A percentile compares a stretch with the other conserved stretches of the same genome.
These are phyloP conservation scores for Dunaliella salina DNA, from an alignment of 163 green algal genomes.

Conservation along the genomic window DNA sequence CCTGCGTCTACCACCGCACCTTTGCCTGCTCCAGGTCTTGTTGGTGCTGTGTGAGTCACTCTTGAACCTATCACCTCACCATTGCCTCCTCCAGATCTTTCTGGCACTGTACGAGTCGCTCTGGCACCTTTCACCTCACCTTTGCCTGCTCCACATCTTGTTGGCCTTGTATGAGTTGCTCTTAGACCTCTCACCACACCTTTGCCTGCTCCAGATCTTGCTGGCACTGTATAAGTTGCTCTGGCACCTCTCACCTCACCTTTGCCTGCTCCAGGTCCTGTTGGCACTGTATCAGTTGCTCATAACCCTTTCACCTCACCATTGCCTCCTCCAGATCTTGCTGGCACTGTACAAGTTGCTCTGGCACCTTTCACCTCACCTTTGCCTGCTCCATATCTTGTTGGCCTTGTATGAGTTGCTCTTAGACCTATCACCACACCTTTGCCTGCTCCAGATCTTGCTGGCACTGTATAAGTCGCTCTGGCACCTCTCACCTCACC, in stretches of 20 bases:
- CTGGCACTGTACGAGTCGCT: too few relatives aligned
- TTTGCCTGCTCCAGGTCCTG: slow-evolving; percentile 13
- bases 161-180: background rate
- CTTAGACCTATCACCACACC: too few relatives aligned
- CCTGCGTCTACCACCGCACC: too few relatives aligned
- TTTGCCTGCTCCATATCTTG: background rate
- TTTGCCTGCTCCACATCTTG: background rate
- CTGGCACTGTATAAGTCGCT: background rate
- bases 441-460: background rate
- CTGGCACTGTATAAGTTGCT: background rate
- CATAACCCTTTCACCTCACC: too few relatives aligned
- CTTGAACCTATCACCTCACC: too few relatives aligned
- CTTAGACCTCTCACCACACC: background rate
- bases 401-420: too few relatives aligned
- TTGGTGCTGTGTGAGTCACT: too few relatives aligned
- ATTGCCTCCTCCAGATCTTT: too few relatives aligned
- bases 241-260: background rate
- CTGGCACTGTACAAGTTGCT: background rate
- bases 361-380: background rate
- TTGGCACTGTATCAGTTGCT: background rate
- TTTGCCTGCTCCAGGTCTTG: too few relatives aligned
- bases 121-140: background rate
- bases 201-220: background rate
- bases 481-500: background rate
- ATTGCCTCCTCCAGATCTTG: background rate